Base-by-base conservation (phyloP, 495 filamentous ascomycete genomes). In the Aspergillus ellipticus region DNA sequence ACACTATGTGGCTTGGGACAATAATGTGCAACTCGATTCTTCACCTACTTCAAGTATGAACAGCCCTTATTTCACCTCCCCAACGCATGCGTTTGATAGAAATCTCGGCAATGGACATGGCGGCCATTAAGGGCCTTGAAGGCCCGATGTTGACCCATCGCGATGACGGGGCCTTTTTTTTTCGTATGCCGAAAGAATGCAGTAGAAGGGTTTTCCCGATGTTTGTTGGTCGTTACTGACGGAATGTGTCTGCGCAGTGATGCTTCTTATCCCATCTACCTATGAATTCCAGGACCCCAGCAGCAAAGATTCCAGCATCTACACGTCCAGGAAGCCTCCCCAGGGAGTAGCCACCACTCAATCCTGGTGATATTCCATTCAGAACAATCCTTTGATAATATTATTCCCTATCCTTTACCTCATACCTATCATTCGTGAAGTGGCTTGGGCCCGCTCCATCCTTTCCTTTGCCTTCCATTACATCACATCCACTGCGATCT, bases 1-100 rank as follows among this genome's bases (percentile, higher is more conserved):
- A 49, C 48, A 51, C 21, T 60, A 55, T 60, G 57, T 54, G 51
- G 43, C 47, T 55, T 42, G 26, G 37, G 21, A 20, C 45, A 55
- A 45, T 33, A 16, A 53, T 43, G n/a, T 26, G 49, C 39, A 17
- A 42, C 22, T 53, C 11, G 13, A 55, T 41, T 39, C 20, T 39
- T 13, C 22, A 6, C 9, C n/a, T 29, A 6, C 21, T 37, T 26
- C 42, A 46, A 49, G 57, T 59, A 59, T 59, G 57, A 45, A 8
- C n/a, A 49, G 15, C 26, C 41, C 43, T 42, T 8, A 19, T 48
- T 24, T 29, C 45, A 6, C 16, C 3, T 10, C 28, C 22, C 28
- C n/a, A n/a, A 16, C 13, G 17, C 20, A 26, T 2, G 15, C 15
- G 13, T 29, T 26, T 15, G 9, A 48, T 48, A 6, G 15, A 6